Conservation (phyloP, 108 stramenopile species). For the Mediolabrus comicus region DNA sequence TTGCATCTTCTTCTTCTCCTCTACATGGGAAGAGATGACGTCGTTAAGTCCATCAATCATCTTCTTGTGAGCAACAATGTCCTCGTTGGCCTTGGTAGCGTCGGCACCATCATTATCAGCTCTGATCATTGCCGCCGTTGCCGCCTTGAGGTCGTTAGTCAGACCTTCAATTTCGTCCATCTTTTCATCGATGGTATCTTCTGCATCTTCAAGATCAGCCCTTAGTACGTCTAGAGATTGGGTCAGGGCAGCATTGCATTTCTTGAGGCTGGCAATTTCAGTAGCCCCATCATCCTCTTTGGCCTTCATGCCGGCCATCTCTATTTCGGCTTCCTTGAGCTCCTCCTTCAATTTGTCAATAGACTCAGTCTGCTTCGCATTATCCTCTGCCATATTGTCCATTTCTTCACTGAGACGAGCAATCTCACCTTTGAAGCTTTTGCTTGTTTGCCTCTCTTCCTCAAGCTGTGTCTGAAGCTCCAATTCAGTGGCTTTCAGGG, state of each 20-base stretch:
- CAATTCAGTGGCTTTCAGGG: background rate
- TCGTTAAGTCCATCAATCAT: background rate
- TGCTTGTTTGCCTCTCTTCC: background rate
- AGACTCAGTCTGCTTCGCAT: background rate
- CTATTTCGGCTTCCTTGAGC: background rate
- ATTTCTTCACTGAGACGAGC: background rate
- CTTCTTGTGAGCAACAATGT: background rate
- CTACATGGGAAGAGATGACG: constrained; percentile 2
- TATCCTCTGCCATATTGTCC: too few species aligned
- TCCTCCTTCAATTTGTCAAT: background rate
- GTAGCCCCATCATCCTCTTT: background rate
- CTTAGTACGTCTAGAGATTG: background rate
- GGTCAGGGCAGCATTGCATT: background rate
- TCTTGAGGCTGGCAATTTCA: background rate
- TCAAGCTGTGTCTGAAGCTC: background rate
- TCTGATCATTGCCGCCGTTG: constrained; percentile 2
- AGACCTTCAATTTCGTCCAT: constrained; percentile 14
- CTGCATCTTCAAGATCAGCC: constrained; percentile 22
- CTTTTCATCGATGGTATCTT: constrained; percentile 49
- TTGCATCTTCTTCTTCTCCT: constrained; percentile 11
- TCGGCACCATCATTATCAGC: too few species aligned
- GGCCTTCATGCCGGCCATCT: background rate
- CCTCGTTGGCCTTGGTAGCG: background rate
- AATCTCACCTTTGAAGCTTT: background rate
- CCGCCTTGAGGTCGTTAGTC: constrained; percentile 1